Evolutionary conservation across 768 basidiomycete species (phyloP), one percentile per base, ranked within the genome.

Genomic region (Floccularia luteovirens): DNA sequence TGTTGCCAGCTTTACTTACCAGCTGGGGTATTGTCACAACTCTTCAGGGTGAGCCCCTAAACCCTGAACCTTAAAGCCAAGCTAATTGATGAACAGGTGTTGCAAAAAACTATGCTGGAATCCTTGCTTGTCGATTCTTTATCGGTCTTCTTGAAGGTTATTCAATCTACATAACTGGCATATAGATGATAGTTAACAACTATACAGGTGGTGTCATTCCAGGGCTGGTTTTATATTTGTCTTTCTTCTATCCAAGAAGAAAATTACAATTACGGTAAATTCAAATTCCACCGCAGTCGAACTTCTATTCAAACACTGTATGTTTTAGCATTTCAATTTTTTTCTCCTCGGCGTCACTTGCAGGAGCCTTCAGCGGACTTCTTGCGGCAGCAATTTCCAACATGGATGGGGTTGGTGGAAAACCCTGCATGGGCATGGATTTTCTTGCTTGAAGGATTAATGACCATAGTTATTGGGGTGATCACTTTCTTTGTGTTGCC

Each of bases 381-480:
- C 68, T 88, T 17, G 81, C 83, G 0, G 67, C 70, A 31, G 79
- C 72, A 1, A 82, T 88, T 49, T 67, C 75, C 40, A 63, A 76
- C 27, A 77, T 86, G 72, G 51, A 82, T 36, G 78, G 79, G 8
- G 55, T 72, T 8, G 66, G 69, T n/a, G 0, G 57, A 66, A 1
- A 67, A 67, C 28, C 64, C 70, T 3, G 81, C 78, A 2, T 85
- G 82, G 82, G 64, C 72, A 12, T 85, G 78, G 81, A 73, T 82
- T 36, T 79, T 80, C 53, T 75, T 79, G 38, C 58, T 80, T 23
- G 75, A 85, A 56, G 84, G 84, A 1, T 57, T 72, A 2, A 75
- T 87, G 55, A 83, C 82, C 0, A 59, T 75, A 41, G 32, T 72
- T 2, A 75, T 80, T 44, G 85, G 82, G 5, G 23, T 73, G 3